Conservation (phyloP, 2,329 filamentous ascomycete genomes). For the Fusarium sp. region DNA sequence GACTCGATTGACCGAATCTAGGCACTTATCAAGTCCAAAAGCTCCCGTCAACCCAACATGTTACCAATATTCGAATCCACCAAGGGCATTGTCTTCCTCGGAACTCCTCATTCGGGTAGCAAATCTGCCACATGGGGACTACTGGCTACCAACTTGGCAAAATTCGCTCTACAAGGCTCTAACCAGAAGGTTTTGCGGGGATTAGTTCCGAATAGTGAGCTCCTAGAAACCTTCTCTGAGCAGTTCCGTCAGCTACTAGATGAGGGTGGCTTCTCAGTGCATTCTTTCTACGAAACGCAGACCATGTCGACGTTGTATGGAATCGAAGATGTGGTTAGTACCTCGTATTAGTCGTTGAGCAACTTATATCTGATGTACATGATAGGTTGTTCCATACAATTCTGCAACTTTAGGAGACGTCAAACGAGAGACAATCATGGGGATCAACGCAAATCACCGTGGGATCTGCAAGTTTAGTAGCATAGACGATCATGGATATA, state of each 20-base stretch:
- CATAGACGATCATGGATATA: neutral
- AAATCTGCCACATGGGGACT: neutral
- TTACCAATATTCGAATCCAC: neutral
- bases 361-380: neutral
- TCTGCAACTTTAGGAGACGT: neutral
- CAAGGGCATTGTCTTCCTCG: neutral
- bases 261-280: neutral
- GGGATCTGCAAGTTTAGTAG: neutral
- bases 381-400: neutral
- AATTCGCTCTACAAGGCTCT: neutral
- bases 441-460: neutral
- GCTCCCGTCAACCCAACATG: neutral
- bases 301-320: neutral
- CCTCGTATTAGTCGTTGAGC: neutral
- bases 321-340: neutral
- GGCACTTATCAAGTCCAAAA: neutral
- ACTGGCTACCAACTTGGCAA: neutral
- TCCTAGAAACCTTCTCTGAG: neutral
- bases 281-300: slow-evolving; percentile 5
- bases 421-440: neutral
- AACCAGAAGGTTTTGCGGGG: neutral
- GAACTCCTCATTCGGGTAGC: neutral
- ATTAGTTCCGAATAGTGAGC: neutral
- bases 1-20: neutral
- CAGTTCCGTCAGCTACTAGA: neutral